A percentile compares a stretch with the other conserved stretches of the same genome.
Conservation (phyloP, 1,139 yeast species). For the Saccharomyces hybrid region DNA sequence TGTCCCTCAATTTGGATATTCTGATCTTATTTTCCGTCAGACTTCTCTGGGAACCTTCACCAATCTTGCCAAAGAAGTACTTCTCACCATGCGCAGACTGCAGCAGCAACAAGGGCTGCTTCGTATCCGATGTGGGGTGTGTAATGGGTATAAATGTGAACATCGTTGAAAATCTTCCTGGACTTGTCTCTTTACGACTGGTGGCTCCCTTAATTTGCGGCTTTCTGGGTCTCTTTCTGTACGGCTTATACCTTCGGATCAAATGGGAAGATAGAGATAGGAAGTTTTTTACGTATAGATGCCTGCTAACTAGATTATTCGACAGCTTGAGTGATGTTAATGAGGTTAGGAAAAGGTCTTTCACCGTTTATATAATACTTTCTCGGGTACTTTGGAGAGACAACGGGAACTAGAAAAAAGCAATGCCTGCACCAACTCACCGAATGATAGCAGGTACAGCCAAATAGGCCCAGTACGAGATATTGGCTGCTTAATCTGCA, state of each 20-base stretch:
- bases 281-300: not conserved
- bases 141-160: constrained; percentile 35
- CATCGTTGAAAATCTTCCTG: constrained; percentile 24
- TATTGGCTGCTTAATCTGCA: not conserved
- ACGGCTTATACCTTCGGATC: not conserved
- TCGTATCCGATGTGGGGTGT: constrained; percentile 55
- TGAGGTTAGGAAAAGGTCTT: not conserved
- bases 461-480: not conserved
- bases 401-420: not conserved
- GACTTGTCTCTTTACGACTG: not conserved
- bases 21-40: constrained; percentile 48
- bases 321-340: not conserved
- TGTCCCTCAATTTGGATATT: constrained; percentile 48
- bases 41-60: constrained; percentile 81
- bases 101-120: constrained; percentile 52
- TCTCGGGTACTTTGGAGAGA: not conserved
- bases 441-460: not conserved
- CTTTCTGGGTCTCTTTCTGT: not conserved
- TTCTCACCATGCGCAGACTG: constrained; percentile 42
- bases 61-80: constrained; percentile 69
- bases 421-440: not conserved
- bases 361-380: not conserved
- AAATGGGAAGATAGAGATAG: not conserved
- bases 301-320: not conserved
- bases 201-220: not conserved